Evolutionary conservation across 345 rosid genomes (phyloP).

Genomic region (Murraya koenigii): DNA sequence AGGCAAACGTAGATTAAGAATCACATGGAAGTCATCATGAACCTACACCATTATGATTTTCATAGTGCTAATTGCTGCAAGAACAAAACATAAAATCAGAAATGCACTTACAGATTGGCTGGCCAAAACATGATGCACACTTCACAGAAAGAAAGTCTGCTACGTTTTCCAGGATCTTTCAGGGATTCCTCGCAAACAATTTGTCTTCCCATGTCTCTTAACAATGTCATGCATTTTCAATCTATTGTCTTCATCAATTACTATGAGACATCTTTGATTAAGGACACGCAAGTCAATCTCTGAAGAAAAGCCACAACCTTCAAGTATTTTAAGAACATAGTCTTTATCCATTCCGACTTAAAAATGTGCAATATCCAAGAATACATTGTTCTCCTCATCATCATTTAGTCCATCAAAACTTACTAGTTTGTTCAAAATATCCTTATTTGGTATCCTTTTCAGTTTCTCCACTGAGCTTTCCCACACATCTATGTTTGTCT

Average conservation of each 20-base stretch:
- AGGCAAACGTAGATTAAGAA: too few species aligned
- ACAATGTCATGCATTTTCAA: not conserved
- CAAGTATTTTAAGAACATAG: not conserved
- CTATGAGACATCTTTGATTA: not conserved
- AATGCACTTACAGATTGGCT: not conserved
- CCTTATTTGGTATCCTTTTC: not conserved
- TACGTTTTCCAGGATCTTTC: not conserved
- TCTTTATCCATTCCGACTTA: not conserved
- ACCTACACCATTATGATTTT: not conserved
- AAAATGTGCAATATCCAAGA: not conserved
- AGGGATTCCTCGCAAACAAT: conserved; percentile 1
- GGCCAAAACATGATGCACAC: not conserved
- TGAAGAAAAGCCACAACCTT: not conserved
- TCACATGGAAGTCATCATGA: not conserved
- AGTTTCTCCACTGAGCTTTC: not conserved
- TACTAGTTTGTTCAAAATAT: not conserved
- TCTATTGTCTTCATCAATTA: conserved; percentile 3
- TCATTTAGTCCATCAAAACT: not conserved
- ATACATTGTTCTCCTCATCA: not conserved
- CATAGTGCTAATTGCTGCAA: not conserved
- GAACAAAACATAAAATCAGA: not conserved
- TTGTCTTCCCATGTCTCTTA: not conserved
- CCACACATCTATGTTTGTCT: not conserved
- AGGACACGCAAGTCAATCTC: not conserved
- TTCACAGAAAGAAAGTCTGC: not conserved